Conservation (phyloP, 2,329 filamentous ascomycete genomes). For the Elsinoe fawcettii region DNA sequence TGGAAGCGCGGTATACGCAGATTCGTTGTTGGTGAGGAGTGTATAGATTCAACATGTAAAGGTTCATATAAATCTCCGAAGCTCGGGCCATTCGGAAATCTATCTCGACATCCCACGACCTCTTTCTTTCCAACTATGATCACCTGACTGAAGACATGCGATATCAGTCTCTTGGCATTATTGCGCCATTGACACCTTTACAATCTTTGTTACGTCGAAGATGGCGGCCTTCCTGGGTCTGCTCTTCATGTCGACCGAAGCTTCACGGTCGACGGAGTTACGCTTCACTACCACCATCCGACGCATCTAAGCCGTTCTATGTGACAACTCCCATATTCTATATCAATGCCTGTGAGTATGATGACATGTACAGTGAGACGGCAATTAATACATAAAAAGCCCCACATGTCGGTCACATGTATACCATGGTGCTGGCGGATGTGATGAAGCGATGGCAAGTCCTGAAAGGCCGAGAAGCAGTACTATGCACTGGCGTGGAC, state of each 20-base stretch:
- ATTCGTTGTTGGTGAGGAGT: neutral
- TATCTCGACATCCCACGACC: neutral
- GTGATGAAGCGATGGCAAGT: constrained; percentile 86
- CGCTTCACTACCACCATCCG: constrained; percentile 16
- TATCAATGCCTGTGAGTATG: constrained; percentile 73
- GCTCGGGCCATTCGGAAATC: constrained; percentile 10
- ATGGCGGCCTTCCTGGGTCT: constrained; percentile 32
- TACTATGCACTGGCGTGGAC: constrained; percentile 85
- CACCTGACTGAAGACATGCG: neutral
- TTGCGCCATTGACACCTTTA: constrained; percentile 23
- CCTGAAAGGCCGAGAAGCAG: constrained; percentile 61
- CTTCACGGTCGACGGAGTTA: constrained; percentile 2
- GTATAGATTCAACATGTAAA: neutral
- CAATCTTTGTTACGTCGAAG: constrained; percentile 27
- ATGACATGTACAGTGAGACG: neutral
- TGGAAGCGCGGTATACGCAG: neutral
- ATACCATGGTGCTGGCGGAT: constrained; percentile 84
- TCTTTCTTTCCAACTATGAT: neutral
- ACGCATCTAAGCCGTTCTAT: constrained; percentile 70
- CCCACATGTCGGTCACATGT: constrained; percentile 50
- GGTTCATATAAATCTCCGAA: constrained; percentile 8
- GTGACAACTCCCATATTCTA: constrained; percentile 97
- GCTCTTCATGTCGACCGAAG: constrained; percentile 16
- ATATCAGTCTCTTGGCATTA: neutral
- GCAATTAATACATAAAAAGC: neutral